These are phyloP conservation scores for Orbilia blumenaviensis DNA, from an alignment of 2,329 filamentous ascomycete genomes.

Conservation along the genomic window DNA sequence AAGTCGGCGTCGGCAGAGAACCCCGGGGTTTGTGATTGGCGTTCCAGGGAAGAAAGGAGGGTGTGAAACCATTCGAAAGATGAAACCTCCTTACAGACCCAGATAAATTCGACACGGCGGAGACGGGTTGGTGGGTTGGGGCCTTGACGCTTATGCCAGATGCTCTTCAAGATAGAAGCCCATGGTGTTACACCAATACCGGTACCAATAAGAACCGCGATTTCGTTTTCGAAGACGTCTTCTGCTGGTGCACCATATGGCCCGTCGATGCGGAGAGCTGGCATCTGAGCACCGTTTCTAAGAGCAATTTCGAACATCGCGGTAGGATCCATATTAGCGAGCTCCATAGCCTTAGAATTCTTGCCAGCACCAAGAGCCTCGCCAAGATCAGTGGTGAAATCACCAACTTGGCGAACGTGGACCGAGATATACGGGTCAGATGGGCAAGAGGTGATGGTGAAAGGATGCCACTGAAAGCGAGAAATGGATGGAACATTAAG, in stretches of 20 bases:
- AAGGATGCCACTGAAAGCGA: constrained; percentile 94
- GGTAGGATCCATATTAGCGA: constrained; percentile 87
- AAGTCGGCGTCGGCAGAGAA: constrained; percentile 76
- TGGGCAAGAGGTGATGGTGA: constrained; percentile 98
- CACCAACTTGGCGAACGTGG: constrained; percentile 94
- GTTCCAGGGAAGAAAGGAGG: constrained; percentile 86
- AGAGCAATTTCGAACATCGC: constrained; percentile 98
- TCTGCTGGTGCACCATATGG: constrained; percentile 97
- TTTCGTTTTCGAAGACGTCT: constrained; percentile 94
- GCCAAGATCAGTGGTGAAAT: constrained; percentile 93
- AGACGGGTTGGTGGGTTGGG: constrained; percentile 90
- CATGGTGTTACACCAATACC: constrained; percentile 88
- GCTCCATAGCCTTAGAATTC: constrained; percentile 81
- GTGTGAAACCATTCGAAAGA: constrained; percentile 99
- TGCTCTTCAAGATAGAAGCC: constrained; percentile 92
- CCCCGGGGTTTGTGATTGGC: constrained; percentile 77
- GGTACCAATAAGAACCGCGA: constrained; percentile 83
- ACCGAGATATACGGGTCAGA: constrained; percentile 94
- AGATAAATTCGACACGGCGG: constrained; percentile 96
- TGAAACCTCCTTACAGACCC: constrained; percentile 94
- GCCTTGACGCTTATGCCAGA: constrained; percentile 91
- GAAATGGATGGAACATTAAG: constrained; percentile 91
- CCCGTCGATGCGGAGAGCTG: constrained; percentile 85
- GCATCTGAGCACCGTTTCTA: constrained; percentile 92
- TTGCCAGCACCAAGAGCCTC: constrained; percentile 91